phyloP scores from a whole-genome alignment of 768 basidiomycete species.

The Termitomyces sp. region DNA sequence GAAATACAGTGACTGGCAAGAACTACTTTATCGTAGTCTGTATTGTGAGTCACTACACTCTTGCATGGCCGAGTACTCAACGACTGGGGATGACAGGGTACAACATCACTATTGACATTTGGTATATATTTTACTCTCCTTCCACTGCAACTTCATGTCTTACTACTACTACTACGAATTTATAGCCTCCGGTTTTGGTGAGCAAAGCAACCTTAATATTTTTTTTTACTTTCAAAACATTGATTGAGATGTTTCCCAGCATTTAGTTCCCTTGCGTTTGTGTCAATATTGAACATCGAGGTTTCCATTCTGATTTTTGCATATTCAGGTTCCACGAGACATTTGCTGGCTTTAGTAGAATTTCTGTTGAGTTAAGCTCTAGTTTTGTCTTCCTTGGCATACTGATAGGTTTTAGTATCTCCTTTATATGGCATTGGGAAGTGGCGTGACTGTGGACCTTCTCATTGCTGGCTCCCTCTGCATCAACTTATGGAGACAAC shows the following conservation, averaged over 20 bases:
- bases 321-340: constrained; percentile 2
- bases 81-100: background rate
- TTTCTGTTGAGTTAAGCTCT: constrained; percentile 4
- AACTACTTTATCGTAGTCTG: constrained; percentile 12
- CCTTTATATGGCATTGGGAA: constrained; percentile 26
- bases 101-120: constrained; percentile 13
- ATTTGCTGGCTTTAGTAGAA: constrained; percentile 1
- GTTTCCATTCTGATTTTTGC: background rate
- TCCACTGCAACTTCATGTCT: background rate
- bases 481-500: constrained; percentile 24
- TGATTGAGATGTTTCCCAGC: constrained; percentile 14
- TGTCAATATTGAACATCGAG: background rate
- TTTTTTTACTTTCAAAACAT: no score
- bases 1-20: constrained; percentile 15
- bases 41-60: constrained; percentile 15
- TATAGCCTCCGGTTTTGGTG: constrained; percentile 15
- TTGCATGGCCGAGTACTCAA: background rate
- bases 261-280: constrained; percentile 3
- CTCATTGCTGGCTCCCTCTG: constrained; percentile 35
- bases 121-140: constrained; percentile 5
- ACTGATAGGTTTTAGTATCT: constrained; percentile 18
- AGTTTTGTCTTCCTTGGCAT: background rate
- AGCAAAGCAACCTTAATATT: background rate
- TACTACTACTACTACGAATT: background rate
- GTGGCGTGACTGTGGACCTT: constrained; percentile 37